These are phyloP conservation scores for Funneliformis geosporum DNA, from an alignment of 192 early-diverging fungal genomes.

Conservation along the genomic window DNA sequence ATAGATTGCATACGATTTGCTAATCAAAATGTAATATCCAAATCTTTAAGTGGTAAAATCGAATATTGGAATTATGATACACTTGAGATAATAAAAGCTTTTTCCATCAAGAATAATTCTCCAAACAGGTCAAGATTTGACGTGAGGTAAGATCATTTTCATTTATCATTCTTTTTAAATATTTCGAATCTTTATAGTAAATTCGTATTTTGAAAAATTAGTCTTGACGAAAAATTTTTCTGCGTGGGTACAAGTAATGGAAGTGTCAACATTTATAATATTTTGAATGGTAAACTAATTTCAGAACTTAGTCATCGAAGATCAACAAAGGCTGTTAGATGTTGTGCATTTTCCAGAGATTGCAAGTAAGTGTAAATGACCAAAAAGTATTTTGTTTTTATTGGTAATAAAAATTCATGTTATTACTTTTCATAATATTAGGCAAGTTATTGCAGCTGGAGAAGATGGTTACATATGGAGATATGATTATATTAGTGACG, in stretches of 20 bases:
- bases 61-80: slow-evolving; percentile 72
- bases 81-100: slow-evolving; percentile 45
- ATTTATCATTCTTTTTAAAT: not conserved
- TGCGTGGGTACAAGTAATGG: slow-evolving; percentile 77
- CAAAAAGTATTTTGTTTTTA: not conserved
- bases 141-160: slow-evolving; percentile 35
- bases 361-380: slow-evolving; percentile 54
- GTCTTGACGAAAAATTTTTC: slow-evolving; percentile 71
- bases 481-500: slow-evolving; percentile 79
- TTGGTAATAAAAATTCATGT: not conserved
- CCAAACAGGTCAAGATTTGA: slow-evolving; percentile 48
- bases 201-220: slow-evolving; percentile 14
- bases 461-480: slow-evolving; percentile 83
- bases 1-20: slow-evolving; percentile 76
- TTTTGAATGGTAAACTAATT: slow-evolving; percentile 65
- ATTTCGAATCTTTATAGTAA: not conserved
- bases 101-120: slow-evolving; percentile 44
- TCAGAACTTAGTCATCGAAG: slow-evolving; percentile 71
- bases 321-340: slow-evolving; percentile 77
- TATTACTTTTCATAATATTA: slow-evolving; percentile 18
- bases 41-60: slow-evolving; percentile 73
- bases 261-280: slow-evolving; percentile 67
- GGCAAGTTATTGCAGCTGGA: slow-evolving; percentile 70
- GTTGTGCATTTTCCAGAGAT: slow-evolving; percentile 76
- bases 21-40: slow-evolving; percentile 65